These are phyloP conservation scores for Blastocladiella britannica DNA, from an alignment of 192 early-diverging fungal species.

Conservation along the genomic window DNA sequence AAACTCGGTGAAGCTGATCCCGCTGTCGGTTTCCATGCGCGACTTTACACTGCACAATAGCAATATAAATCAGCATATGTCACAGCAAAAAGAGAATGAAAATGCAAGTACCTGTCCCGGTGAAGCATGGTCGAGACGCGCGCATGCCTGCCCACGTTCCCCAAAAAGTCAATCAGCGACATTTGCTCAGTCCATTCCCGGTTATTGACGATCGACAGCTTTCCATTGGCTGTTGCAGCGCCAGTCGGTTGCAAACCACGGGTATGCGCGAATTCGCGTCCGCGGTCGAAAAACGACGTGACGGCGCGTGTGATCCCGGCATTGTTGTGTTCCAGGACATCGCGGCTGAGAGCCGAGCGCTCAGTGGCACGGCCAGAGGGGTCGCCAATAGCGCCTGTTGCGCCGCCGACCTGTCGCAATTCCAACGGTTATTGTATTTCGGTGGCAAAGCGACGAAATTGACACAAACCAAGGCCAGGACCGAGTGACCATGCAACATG, in stretches of 20 bases:
- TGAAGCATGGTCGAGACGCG: constrained; percentile 68
- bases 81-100: too few relatives aligned
- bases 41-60: constrained; percentile 43
- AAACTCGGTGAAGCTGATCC: constrained; percentile 91
- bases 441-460: too few relatives aligned
- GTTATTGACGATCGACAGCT: constrained; percentile 53
- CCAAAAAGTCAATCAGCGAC: constrained; percentile 53
- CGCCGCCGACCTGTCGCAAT: constrained; percentile 45
- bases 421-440: constrained; percentile 2
- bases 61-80: too few relatives aligned
- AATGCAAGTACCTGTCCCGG: constrained; percentile 61
- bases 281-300: constrained; percentile 41
- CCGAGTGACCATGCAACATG: constrained; percentile 54
- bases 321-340: constrained; percentile 36
- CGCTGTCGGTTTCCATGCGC: constrained; percentile 52
- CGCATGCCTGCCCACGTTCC: constrained; percentile 52
- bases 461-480: constrained; percentile 58
- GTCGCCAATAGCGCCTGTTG: constrained; percentile 83
- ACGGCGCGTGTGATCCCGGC: constrained; percentile 50
- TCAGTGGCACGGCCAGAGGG: constrained; percentile 72
- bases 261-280: constrained; percentile 13
- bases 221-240: not conserved
- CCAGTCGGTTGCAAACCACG: constrained; percentile 13
- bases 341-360: constrained; percentile 38
- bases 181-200: constrained; percentile 54